Conservation (phyloP, 305 asterid species). For the Solanum aculeatissimum region DNA sequence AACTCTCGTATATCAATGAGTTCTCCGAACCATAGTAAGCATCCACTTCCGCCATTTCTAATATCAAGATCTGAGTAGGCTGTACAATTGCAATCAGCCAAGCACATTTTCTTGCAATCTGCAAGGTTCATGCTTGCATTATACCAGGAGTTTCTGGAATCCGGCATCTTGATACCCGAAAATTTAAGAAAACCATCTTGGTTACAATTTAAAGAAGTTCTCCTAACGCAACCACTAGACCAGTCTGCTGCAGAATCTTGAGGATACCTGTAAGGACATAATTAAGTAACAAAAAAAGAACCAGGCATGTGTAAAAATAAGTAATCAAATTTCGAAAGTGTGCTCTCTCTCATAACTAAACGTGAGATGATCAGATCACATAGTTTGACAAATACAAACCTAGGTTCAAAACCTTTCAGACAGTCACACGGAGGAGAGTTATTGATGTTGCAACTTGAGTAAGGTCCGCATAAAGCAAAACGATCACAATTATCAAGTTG, state of each 20-base stretch:
- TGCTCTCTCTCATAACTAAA: not conserved
- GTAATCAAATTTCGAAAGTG: not conserved
- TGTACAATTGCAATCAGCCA: constrained; percentile 17
- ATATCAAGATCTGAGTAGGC: constrained; percentile 27
- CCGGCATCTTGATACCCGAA: constrained; percentile 16
- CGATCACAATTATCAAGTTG: constrained; percentile 13
- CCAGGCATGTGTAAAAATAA: not conserved
- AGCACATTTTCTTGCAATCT: constrained; percentile 15
- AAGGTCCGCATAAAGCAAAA: constrained; percentile 15
- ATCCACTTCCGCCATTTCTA: constrained; percentile 25
- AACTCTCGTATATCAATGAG: constrained; percentile 19
- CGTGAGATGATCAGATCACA: not conserved
- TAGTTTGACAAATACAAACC: not conserved
- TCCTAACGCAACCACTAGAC: constrained; percentile 20
- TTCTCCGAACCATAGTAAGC: constrained; percentile 32
- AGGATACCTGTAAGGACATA: not conserved
- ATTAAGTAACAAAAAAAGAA: not conserved
- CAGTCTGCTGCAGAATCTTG: constrained; percentile 5
- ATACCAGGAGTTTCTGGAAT: constrained; percentile 2
- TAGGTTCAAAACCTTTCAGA: not conserved
- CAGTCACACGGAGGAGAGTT: constrained; percentile 12
- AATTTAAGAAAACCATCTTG: constrained; percentile 18
- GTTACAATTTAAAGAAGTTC: constrained; percentile 13
- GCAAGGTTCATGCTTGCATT: constrained; percentile 4
- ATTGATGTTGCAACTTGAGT: constrained; percentile 8